phyloP scores from a whole-genome alignment of 495 filamentous ascomycete genomes.

The Talaromyces wortmannii region DNA sequence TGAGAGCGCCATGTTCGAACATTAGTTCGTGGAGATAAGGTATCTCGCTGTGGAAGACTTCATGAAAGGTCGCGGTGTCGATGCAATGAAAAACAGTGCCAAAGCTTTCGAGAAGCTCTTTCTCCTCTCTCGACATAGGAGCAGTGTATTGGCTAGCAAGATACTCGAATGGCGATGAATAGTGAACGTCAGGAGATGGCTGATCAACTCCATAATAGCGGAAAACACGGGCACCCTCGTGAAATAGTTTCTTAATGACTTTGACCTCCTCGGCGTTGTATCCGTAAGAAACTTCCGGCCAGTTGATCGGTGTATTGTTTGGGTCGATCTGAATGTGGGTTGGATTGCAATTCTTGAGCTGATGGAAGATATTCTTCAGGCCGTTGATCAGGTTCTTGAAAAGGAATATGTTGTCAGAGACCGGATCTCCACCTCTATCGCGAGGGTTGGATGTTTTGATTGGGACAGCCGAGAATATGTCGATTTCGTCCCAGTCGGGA shows the following conservation, averaged over 20 bases:
- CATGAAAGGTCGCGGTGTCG: slow-evolving; percentile 96
- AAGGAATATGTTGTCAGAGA: slow-evolving; percentile 96
- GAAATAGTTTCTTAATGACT: slow-evolving; percentile 95
- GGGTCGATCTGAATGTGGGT: slow-evolving; percentile 58
- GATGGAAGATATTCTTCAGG: slow-evolving; percentile 93
- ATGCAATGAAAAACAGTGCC: slow-evolving; percentile 98
- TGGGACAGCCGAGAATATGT: slow-evolving; percentile 92
- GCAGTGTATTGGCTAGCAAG: slow-evolving; percentile 90
- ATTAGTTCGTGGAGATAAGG: slow-evolving; percentile 95
- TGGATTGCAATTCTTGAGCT: slow-evolving; percentile 85
- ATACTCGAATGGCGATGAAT: slow-evolving; percentile 76
- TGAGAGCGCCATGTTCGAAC: slow-evolving; percentile 88
- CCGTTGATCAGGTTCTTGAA: slow-evolving; percentile 99
- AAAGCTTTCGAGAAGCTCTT: slow-evolving; percentile 95
- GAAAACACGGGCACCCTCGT: slow-evolving; percentile 92
- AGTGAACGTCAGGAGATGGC: slow-evolving; percentile 63
- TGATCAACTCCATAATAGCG: slow-evolving; percentile 91
- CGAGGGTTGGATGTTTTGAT: slow-evolving; percentile 93
- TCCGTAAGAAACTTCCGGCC: slow-evolving; percentile 92
- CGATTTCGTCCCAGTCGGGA: slow-evolving; percentile 95
- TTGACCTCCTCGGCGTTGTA: slow-evolving; percentile 97
- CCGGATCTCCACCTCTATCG: slow-evolving; percentile 83
- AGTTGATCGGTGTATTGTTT: slow-evolving; percentile 75
- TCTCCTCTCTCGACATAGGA: slow-evolving; percentile 89
- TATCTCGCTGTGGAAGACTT: slow-evolving; percentile 97